Base-by-base conservation (phyloP, 169 alveolate species). In the Plasmodium knowlesi region DNA sequence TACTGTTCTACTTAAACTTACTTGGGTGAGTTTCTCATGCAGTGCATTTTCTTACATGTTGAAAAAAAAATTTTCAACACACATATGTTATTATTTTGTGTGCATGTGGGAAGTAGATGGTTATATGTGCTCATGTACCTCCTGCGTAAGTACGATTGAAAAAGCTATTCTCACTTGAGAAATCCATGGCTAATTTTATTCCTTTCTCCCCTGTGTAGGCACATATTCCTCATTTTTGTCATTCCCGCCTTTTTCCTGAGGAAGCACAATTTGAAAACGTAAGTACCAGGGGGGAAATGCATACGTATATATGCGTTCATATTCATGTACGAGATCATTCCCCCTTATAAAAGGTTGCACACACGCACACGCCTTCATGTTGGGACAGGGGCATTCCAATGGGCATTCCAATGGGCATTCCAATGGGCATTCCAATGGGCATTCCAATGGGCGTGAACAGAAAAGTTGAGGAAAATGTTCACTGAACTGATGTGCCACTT, bases 241-340 rank as follows among this genome's bases (percentile, higher is more conserved):
- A 73, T 89, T 70, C 94, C 94, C 32, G 88, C 89, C 3, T 67
- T 89, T 80, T 89, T 89, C 81, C 83, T 89, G 5, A 70, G 76
- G 16, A 89, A 89, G 9, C 82, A 89, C 67, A 89, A 61, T 41
- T 67, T 80, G 28, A 89, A 79, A 89, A 89, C 94, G 94, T 89
- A 80, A 72, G 84, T 14, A 22, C 32, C 39, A 28, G 25, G 0
- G 84, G 53, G 12, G 30, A 32, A 5, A 6, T 39, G 25, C 30
- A 19, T 41, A 41, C 84, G 14, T 8, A 16, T 30, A 0, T 4
- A n/a, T 12, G 34, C 12, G 34, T 9, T 8, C 28, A 37, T 61
- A 16, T 19, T n/a, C 34, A 61, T 12, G 34, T 61, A 61, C 16
- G 74, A 61, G 74, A 30, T 12, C 12, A 5, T 12, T 19, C 57